Evolutionary conservation across 495 filamentous ascomycete species (phyloP), one percentile per base, ranked within the genome.

Genomic region (Glutinoglossum americanum): DNA sequence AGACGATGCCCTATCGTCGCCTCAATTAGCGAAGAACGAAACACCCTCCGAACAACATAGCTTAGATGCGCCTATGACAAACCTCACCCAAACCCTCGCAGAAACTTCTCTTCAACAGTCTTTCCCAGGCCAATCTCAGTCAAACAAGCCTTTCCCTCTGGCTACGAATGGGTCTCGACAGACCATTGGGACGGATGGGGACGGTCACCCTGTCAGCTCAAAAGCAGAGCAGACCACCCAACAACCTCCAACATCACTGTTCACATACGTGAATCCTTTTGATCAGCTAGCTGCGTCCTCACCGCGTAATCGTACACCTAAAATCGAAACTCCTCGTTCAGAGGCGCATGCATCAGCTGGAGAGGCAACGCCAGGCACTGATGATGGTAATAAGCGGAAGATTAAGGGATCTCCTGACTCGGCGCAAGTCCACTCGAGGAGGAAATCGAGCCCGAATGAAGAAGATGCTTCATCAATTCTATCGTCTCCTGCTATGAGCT

Each of bases 191-290:
- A 4, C 51, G 41, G 61, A 63, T 32, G 13, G 26, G 10, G 19
- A 28, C 7, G 13, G 19, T 27, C 25, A 27, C 1, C 49, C 11
- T 3, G 49, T 11, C 3, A 30, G 25, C 15, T 53, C 49, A 3
- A 53, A 53, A 32, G 15, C 28, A 13, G 49, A 53, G 26, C 49
- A 45, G 21, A 19, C 19, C 10, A 45, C 17, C n/a, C 55, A 45
- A 9, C 57, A 58, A 19, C n/a, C 17, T 27, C 13, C 37, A 26
- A 23, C n/a, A 54, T 64, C 66, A 21, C 70, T 83, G 27, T 90
- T 90, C 69, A 85, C 77, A 30, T 86, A 87, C 65, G 77, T 82
- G 60, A 88, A 88, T 62, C 85, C 85, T 3, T 89, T 90, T 59
- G 84, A 87, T 32, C 80, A 87, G 64, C 66, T 88, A 30, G 76